Evolutionary conservation across 306 rosid genomes (phyloP).

Genomic region (Hippophae gyantsensis): DNA sequence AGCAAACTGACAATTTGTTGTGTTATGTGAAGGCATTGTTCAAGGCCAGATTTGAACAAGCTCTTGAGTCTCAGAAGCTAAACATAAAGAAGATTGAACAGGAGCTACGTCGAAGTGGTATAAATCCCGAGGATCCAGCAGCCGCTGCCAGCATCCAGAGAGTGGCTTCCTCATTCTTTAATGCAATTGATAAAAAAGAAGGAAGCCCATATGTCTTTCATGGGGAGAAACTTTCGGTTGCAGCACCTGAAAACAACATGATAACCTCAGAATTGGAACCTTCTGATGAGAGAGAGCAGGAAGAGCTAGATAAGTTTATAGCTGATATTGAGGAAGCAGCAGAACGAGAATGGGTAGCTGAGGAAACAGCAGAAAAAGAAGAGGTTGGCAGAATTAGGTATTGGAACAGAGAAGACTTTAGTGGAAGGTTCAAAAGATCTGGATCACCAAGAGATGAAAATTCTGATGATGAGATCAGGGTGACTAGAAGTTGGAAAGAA

Average conservation of each 20-base stretch:
- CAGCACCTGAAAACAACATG: slow-evolving; percentile 28
- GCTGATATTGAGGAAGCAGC: slow-evolving; percentile 97
- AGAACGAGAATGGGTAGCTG: slow-evolving; percentile 82
- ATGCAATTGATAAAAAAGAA: slow-evolving; percentile 84
- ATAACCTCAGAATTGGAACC: slow-evolving; percentile 40
- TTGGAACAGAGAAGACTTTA: slow-evolving; percentile 70
- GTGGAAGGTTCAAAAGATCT: slow-evolving; percentile 63
- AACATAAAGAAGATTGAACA: slow-evolving; percentile 90
- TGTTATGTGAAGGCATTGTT: slow-evolving; percentile 67
- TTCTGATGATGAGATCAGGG: slow-evolving; percentile 30
- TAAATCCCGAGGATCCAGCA: slow-evolving; percentile 93
- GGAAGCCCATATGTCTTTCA: slow-evolving; percentile 83
- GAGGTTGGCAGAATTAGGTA: slow-evolving; percentile 62
- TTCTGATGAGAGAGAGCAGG: slow-evolving; percentile 63
- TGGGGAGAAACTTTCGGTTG: slow-evolving; percentile 34
- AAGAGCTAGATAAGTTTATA: slow-evolving; percentile 77
- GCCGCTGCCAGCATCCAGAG: slow-evolving; percentile 95
- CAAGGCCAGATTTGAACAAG: slow-evolving; percentile 99
- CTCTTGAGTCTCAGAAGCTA: slow-evolving; percentile 91
- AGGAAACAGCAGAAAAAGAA: slow-evolving; percentile 87
- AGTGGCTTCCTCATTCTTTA: slow-evolving; percentile 92
- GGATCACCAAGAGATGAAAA: slow-evolving; percentile 40
- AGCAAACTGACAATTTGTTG: neutral
- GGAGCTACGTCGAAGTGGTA: slow-evolving; percentile 82
- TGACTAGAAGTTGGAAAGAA: slow-evolving; percentile 39